These are phyloP conservation scores for Astrothelium macrocarpum DNA, from an alignment of 495 filamentous ascomycete species.

Conservation along the genomic window DNA sequence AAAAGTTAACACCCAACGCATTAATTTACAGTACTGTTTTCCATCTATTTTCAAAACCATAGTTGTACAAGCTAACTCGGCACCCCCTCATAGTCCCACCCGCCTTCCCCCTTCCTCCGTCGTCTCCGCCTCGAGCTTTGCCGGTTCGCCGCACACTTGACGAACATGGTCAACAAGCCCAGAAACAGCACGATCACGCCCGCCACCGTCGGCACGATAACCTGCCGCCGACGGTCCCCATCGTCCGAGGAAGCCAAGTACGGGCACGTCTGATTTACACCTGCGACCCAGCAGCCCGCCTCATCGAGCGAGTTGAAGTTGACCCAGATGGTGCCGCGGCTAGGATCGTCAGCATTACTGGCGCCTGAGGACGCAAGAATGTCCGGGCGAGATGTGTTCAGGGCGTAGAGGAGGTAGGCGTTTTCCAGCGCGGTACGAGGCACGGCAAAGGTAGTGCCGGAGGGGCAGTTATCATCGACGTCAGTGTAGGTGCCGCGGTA, in stretches of 20 bases:
- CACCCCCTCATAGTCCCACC: constrained; percentile 61
- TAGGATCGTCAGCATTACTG: constrained; percentile 20
- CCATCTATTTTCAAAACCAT: background rate
- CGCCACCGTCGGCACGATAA: constrained; percentile 52
- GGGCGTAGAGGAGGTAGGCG: constrained; percentile 38
- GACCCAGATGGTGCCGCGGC: constrained; percentile 36
- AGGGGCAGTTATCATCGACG: constrained; percentile 28
- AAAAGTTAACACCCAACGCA: too few relatives aligned
- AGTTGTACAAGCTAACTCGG: constrained; percentile 23
- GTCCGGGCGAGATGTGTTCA: constrained; percentile 14
- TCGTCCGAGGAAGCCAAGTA: constrained; percentile 36
- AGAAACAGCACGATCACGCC: constrained; percentile 50
- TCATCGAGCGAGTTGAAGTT: constrained; percentile 50
- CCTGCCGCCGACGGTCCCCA: constrained; percentile 34
- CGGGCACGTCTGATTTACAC: constrained; percentile 45
- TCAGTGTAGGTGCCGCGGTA: constrained; percentile 36
- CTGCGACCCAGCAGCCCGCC: constrained; percentile 49
- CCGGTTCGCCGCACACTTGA: constrained; percentile 54
- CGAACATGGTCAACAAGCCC: constrained; percentile 50
- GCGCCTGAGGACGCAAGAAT: constrained; percentile 11
- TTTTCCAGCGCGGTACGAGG: constrained; percentile 57
- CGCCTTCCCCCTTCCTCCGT: constrained; percentile 43
- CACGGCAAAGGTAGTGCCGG: constrained; percentile 33
- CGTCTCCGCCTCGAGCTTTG: constrained; percentile 41
- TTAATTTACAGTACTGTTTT: background rate